Evolutionary conservation across 1,139 yeast genomes (phyloP).

Genomic region (Citeromyces hawaiiensis): DNA sequence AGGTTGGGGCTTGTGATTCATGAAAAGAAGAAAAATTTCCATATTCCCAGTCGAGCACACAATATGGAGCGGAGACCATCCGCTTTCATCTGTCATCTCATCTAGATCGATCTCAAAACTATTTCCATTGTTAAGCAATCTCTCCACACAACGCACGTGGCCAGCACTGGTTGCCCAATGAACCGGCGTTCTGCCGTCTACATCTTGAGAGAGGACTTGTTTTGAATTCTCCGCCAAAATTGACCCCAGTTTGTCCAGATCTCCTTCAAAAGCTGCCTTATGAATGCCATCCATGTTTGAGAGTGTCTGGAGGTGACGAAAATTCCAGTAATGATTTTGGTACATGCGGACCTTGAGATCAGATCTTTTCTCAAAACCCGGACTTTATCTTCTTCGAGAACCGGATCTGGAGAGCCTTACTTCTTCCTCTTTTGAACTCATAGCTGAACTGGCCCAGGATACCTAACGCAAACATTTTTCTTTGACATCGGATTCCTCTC

Average conservation of each 20-base stretch:
- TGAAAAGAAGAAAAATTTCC: constrained; percentile 30
- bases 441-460: too few species aligned
- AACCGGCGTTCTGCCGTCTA: constrained; percentile 69
- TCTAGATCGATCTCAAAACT: constrained; percentile 42
- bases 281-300: constrained; percentile 22
- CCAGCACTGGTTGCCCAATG: constrained; percentile 83
- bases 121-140: constrained; percentile 28
- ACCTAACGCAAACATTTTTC: too few species aligned
- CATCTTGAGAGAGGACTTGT: constrained; percentile 34
- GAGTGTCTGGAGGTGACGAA: constrained; percentile 1
- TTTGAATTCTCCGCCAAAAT: constrained; percentile 35
- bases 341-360: too few species aligned
- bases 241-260: constrained; percentile 31
- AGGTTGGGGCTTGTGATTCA: constrained; percentile 26
- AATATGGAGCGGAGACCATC: constrained; percentile 85
- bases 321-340: too few species aligned
- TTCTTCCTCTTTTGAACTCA: too few species aligned
- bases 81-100: constrained; percentile 55
- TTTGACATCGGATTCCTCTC: too few species aligned
- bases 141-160: constrained; percentile 36
- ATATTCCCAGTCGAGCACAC: constrained; percentile 63
- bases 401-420: too few species aligned
- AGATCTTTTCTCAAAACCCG: too few species aligned
- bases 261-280: constrained; percentile 47
- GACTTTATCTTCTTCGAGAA: too few species aligned